These are phyloP conservation scores for Tricholoma furcatifolium DNA, from an alignment of 768 basidiomycete species.

Conservation along the genomic window DNA sequence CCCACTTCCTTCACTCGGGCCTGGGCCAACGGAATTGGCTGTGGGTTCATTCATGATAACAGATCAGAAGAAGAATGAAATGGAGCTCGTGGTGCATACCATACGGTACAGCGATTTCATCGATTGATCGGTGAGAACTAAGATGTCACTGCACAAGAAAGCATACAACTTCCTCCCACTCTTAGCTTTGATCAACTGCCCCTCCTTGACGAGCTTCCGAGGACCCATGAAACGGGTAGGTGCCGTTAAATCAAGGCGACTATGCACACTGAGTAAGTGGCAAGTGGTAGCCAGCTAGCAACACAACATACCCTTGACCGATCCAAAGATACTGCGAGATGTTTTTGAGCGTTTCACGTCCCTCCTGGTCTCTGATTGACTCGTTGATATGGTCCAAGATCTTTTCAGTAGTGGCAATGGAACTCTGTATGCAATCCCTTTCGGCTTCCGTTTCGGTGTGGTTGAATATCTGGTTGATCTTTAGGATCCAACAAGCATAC, in stretches of 20 bases:
- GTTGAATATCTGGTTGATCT: constrained; percentile 57
- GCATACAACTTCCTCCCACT: constrained; percentile 76
- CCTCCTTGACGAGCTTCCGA: constrained; percentile 80
- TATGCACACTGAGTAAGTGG: background rate
- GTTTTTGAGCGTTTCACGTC: constrained; percentile 65
- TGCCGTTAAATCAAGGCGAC: constrained; percentile 83
- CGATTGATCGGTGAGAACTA: constrained; percentile 78
- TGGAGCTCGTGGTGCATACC: constrained; percentile 38
- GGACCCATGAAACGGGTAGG: constrained; percentile 83
- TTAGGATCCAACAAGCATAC: background rate
- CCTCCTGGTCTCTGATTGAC: constrained; percentile 81
- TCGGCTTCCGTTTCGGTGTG: constrained; percentile 76
- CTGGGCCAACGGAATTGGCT: constrained; percentile 79
- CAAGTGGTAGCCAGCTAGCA: constrained; percentile 28
- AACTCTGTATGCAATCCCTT: constrained; percentile 46
- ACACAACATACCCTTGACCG: constrained; percentile 65
- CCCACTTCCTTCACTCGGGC: constrained; percentile 54
- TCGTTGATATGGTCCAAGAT: constrained; percentile 87
- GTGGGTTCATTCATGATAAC: constrained; percentile 3
- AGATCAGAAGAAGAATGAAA: background rate
- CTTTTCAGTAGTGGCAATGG: constrained; percentile 65
- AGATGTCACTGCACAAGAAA: constrained; percentile 86
- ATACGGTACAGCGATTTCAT: constrained; percentile 77
- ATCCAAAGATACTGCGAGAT: constrained; percentile 86
- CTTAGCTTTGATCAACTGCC: constrained; percentile 75